A percentile compares a stretch with the other conserved stretches of the same genome.
These are phyloP conservation scores for Pythium oligandrum DNA, from an alignment of 352 stramenopile species.

Conservation along the genomic window DNA sequence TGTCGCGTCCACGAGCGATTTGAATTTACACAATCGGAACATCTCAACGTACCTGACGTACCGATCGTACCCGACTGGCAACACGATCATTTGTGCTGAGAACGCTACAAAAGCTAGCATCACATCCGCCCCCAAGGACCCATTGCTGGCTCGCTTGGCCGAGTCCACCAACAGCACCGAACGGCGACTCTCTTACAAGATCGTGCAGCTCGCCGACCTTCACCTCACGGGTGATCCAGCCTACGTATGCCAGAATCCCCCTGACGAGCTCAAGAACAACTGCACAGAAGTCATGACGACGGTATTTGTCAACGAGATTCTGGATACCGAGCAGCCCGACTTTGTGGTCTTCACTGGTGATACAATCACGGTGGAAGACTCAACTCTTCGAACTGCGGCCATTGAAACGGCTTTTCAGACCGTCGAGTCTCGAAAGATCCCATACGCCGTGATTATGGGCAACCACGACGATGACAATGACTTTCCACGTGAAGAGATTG, in stretches of 20 bases:
- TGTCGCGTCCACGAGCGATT: background rate
- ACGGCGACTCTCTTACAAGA: conserved; percentile 37
- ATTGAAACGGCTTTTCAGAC: conserved; percentile 31
- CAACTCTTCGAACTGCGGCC: conserved; percentile 21
- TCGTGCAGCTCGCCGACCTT: conserved; percentile 53
- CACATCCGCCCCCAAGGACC: background rate
- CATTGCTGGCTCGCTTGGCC: background rate
- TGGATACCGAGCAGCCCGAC: conserved; percentile 42
- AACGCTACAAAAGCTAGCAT: background rate
- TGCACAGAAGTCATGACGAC: conserved; percentile 43
- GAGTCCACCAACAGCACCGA: background rate
- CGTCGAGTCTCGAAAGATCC: conserved; percentile 35
- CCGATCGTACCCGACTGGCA: background rate
- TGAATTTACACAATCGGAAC: background rate
- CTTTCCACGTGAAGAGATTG: conserved; percentile 37
- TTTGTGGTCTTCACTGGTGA: conserved; percentile 57
- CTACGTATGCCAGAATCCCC: conserved; percentile 15
- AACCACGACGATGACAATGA: conserved; percentile 56
- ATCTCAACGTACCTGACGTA: background rate
- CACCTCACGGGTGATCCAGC: conserved; percentile 48
- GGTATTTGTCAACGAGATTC: conserved; percentile 34
- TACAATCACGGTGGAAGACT: conserved; percentile 27
- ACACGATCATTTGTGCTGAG: background rate
- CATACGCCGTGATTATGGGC: conserved; percentile 53
- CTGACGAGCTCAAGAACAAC: conserved; percentile 14